A percentile compares a stretch with the other conserved stretches of the same genome.
Evolutionary conservation across 1,139 yeast genomes (phyloP).

Genomic region (Candida pseudoviswanathii): DNA sequence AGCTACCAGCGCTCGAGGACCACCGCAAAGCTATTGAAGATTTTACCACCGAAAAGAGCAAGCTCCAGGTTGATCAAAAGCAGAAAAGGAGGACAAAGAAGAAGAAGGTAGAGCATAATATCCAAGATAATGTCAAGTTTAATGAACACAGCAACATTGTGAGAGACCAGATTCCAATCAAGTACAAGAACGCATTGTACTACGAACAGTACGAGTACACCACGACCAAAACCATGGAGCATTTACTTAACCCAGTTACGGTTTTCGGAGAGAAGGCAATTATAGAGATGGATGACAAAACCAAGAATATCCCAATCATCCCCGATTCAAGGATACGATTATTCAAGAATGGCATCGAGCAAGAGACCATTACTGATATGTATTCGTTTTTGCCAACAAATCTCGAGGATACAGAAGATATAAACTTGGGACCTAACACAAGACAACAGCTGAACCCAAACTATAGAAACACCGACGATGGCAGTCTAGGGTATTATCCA

Average conservation of each 20-base stretch:
- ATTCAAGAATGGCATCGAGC: slow-evolving; percentile 72
- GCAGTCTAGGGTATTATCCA: slow-evolving; percentile 87
- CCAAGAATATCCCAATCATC: slow-evolving; percentile 42
- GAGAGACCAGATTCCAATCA: slow-evolving; percentile 87
- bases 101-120: slow-evolving; percentile 13
- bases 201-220: slow-evolving; percentile 89
- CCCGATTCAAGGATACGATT: slow-evolving; percentile 63
- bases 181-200: slow-evolving; percentile 74
- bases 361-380: slow-evolving; percentile 63
- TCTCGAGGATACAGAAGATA: slow-evolving; percentile 27
- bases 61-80: slow-evolving; percentile 13
- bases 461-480: slow-evolving; percentile 68
- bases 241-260: slow-evolving; percentile 70
- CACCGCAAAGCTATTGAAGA: slow-evolving; percentile 38
- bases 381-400: slow-evolving; percentile 72
- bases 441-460: slow-evolving; percentile 51
- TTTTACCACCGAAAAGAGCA: slow-evolving; percentile 19
- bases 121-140: slow-evolving; percentile 25
- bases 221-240: slow-evolving; percentile 74
- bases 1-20: slow-evolving; percentile 56
- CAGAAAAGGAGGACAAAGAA: slow-evolving; percentile 20
- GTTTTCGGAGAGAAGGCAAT: slow-evolving; percentile 68
- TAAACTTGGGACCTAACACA: slow-evolving; percentile 31
- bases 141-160: slow-evolving; percentile 40
- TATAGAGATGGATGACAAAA: slow-evolving; percentile 29